These are phyloP conservation scores for Rubia yunnanensis DNA, from an alignment of 257 asterid species.

Conservation along the genomic window DNA sequence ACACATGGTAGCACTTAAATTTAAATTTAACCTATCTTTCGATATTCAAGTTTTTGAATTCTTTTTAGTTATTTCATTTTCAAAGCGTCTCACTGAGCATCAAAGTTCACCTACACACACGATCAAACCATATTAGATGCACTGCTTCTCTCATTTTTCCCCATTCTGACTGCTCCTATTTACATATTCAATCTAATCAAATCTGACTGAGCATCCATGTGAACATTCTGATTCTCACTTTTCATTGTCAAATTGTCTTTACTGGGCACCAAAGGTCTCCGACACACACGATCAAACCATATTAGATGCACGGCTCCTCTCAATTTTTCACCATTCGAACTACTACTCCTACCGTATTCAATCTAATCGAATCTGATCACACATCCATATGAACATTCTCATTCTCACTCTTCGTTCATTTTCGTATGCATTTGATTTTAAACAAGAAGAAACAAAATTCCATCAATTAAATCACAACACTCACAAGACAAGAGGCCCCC, in stretches of 20 bases:
- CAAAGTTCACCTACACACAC: not conserved
- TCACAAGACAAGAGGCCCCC: conserved; percentile 99
- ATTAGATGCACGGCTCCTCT: not conserved
- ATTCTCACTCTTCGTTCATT: not conserved
- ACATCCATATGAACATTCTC: not conserved
- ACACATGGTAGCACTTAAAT: too few species aligned
- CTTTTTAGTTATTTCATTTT: too few species aligned
- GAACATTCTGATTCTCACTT: too few species aligned
- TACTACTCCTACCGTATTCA: not conserved
- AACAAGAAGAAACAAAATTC: not conserved
- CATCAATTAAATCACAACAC: conserved; percentile 26
- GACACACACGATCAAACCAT: not conserved
- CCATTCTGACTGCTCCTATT: not conserved
- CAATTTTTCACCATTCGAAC: not conserved
- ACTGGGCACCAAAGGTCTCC: not conserved
- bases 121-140: not conserved
- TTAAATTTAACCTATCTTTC: too few species aligned
- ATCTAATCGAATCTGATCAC: not conserved
- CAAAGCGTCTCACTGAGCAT: not conserved
- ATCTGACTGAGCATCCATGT: too few species aligned
- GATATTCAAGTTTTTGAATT: too few species aligned
- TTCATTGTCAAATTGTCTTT: too few species aligned
- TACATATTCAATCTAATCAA: too few species aligned
- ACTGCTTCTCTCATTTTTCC: not conserved
- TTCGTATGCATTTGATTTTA: not conserved